phyloP scores from a whole-genome alignment of 768 basidiomycete species.

The Lyophyllum atratum region DNA sequence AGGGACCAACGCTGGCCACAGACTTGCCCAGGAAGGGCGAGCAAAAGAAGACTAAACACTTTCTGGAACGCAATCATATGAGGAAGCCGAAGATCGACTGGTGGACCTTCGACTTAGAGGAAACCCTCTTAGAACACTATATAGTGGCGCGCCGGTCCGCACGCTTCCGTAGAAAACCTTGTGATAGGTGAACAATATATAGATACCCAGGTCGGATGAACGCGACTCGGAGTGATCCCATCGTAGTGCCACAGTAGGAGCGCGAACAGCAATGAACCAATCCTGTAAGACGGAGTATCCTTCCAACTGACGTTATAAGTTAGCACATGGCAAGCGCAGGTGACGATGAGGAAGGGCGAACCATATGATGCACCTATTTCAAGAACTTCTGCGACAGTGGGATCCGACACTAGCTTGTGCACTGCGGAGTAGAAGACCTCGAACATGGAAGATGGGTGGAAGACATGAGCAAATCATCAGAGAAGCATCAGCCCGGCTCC shows the following conservation, averaged over 20 bases:
- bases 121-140: background rate
- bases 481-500: no score
- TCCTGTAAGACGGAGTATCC: background rate
- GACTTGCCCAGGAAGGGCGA: constrained; percentile 10
- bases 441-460: no score
- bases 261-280: background rate
- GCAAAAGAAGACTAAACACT: constrained; percentile 5
- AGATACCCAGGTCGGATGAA: background rate
- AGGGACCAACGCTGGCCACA: constrained; percentile 27
- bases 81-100: background rate
- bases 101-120: background rate
- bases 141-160: constrained; percentile 11
- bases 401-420: no score
- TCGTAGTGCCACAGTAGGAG: background rate
- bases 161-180: constrained; percentile 3
- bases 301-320: background rate
- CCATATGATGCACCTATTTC: constrained; percentile 11
- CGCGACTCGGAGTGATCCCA: background rate
- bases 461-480: no score
- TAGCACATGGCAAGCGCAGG: constrained; percentile 16
- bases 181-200: constrained; percentile 12
- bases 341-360: constrained; percentile 4
- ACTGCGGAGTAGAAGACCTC: no score
- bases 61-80: constrained; percentile 3
- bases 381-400: background rate